Evolutionary conservation across 2,329 filamentous ascomycete genomes (phyloP), one percentile per base, ranked within the genome.

Genomic region (Epichloe sylvatica): DNA sequence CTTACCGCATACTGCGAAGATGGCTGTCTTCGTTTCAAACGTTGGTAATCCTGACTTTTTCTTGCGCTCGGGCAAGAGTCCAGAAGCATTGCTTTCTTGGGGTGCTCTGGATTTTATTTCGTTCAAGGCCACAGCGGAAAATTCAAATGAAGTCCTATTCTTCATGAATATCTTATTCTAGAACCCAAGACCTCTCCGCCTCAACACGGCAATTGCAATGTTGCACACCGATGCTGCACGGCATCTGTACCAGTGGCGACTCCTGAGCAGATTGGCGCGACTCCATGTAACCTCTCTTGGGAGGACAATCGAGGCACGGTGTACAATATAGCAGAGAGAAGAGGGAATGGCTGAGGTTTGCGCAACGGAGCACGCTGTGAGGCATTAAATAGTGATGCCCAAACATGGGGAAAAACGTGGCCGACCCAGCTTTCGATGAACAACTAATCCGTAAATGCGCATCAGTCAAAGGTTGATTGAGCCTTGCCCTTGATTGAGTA

Each of bases 211-310:
- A 9, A 5, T 11, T 13, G 33, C 25, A 47, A 38, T 36, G 50
- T 51, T 49, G 38, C 46, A 51, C 50, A 51, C 50, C 50, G 50
- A 46, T 38, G 42, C 42, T 25, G 50, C 50, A 51, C 47, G 40
- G 42, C 50, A 51, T 46, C 13, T 43, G 13, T 34, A n/a, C 13
- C 41, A 42, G n/a, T 40, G 23, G 13, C 15, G 21, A 13, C 38
- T 21, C 8, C n/a, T 15, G 25, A 40, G 37, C 7, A 41, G 44
- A 46, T 46, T 11, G 21, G 44, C 34, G 13, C 38, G 30, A 36
- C 46, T 47, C 45, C 35, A n/a, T 19, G 17, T 15, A 9, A 25
- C 15, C 17, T 37, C 13, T 15, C 9, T n/a, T 23, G 21, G 44
- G 25, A n/a, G 36, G 25, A 11, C 12, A 7, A 19, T 34, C 15